Conservation (phyloP, 108 stramenopile species). For the Aurantiochytrium sp. region DNA sequence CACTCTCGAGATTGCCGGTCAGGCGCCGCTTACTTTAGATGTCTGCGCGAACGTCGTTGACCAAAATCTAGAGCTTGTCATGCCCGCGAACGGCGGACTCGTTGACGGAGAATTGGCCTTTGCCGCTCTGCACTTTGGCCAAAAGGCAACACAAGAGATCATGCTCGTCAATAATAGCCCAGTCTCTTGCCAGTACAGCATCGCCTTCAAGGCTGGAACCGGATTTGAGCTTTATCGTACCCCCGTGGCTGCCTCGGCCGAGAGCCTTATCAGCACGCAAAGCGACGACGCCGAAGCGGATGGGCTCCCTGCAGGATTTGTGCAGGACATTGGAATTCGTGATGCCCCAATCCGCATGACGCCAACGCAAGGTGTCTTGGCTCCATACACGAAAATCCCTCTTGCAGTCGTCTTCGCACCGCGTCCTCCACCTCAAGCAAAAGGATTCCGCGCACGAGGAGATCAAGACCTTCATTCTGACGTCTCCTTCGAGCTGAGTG, state of each 20-base stretch:
- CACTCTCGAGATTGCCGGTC: neutral
- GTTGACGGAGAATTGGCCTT: neutral
- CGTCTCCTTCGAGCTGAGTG: neutral
- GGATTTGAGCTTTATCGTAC: neutral
- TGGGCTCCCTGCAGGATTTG: neutral
- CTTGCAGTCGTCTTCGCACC: neutral
- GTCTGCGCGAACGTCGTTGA: conserved; percentile 23
- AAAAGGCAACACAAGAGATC: neutral
- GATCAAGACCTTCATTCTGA: neutral
- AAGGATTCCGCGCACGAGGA: neutral
- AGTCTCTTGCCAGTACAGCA: neutral
- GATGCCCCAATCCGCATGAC: neutral
- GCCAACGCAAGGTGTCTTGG: neutral
- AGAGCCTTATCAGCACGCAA: neutral
- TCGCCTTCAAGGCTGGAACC: conserved; percentile 9
- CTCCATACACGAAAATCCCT: conserved; percentile 1
- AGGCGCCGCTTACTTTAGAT: neutral
- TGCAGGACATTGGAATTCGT: neutral
- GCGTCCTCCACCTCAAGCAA: neutral
- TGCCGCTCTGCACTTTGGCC: conserved; percentile 27
- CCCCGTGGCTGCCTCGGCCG: neutral
- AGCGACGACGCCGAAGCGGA: neutral
- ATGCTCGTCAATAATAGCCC: conserved; percentile 38
- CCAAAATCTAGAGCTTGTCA: conserved; percentile 14
- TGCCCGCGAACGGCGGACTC: neutral